phyloP scores from a whole-genome alignment of 1,139 yeast species.

The Debaryomyces robertsiae region DNA sequence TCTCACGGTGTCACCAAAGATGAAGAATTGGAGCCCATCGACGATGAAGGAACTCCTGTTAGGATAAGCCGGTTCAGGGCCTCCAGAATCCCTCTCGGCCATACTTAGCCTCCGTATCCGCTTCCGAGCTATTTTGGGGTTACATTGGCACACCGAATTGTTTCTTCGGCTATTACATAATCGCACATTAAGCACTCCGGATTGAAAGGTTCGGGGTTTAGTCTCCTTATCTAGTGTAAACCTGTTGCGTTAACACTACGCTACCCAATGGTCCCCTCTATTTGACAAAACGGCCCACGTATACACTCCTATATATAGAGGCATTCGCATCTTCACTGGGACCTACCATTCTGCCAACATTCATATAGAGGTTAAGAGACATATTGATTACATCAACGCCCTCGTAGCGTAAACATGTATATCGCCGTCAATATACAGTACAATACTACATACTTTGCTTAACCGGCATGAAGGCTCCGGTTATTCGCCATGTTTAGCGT shows the following conservation, averaged over 20 bases:
- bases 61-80: constrained; percentile 70
- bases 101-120: constrained; percentile 1
- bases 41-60: constrained; percentile 61
- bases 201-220: constrained; percentile 5
- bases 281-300: background rate
- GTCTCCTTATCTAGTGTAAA: background rate
- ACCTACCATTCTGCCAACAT: no score
- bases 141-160: background rate
- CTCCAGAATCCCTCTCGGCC: constrained; percentile 28
- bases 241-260: background rate
- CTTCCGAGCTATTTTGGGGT: constrained; percentile 6
- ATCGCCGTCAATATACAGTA: no score
- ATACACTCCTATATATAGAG: no score
- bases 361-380: no score
- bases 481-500: no score
- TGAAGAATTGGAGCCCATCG: constrained; percentile 69
- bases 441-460: no score
- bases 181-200: constrained; percentile 4
- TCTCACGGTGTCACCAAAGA: constrained; percentile 48
- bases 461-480: no score
- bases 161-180: constrained; percentile 4
- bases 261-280: constrained; percentile 8
- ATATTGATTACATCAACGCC: no score
- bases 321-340: no score
- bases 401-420: no score